These are phyloP conservation scores for Leishmania tropica DNA, from an alignment of 208 protist genomes.

Conservation along the genomic window DNA sequence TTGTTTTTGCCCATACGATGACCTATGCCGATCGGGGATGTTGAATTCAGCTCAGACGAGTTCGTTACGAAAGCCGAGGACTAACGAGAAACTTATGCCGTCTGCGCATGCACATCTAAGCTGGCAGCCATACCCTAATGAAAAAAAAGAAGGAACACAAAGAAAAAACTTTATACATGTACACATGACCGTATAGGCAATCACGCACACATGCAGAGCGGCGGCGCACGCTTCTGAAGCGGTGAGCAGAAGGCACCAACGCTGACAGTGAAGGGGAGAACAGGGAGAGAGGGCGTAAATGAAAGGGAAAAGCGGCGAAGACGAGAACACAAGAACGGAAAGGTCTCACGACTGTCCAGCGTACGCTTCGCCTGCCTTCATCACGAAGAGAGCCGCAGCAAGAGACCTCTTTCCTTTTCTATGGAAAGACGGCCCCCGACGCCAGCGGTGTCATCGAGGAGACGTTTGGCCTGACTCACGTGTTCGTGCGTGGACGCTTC, in stretches of 20 bases:
- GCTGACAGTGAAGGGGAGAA: not conserved
- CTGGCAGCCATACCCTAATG: no score
- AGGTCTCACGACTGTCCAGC: not conserved
- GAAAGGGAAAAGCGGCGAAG: not conserved
- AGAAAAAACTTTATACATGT: not conserved
- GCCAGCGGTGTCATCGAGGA: not conserved
- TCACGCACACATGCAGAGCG: not conserved
- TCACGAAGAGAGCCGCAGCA: not conserved
- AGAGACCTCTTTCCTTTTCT: not conserved
- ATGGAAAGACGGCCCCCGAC: not conserved
- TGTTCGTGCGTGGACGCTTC: not conserved
- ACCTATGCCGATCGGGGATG: no score
- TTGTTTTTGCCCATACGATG: not conserved
- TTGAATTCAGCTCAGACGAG: no score
- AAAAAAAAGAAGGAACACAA: not conserved
- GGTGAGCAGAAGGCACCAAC: not conserved
- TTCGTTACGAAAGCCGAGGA: no score
- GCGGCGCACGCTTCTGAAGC: not conserved
- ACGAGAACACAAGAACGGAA: not conserved
- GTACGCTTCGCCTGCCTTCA: not conserved
- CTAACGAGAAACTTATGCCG: no score
- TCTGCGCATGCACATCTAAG: no score
- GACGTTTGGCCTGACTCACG: not conserved
- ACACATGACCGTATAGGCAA: not conserved
- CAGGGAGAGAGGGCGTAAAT: not conserved